Evolutionary conservation across 768 basidiomycete species (phyloP).

Genomic region (Psilocybe tampanensis): DNA sequence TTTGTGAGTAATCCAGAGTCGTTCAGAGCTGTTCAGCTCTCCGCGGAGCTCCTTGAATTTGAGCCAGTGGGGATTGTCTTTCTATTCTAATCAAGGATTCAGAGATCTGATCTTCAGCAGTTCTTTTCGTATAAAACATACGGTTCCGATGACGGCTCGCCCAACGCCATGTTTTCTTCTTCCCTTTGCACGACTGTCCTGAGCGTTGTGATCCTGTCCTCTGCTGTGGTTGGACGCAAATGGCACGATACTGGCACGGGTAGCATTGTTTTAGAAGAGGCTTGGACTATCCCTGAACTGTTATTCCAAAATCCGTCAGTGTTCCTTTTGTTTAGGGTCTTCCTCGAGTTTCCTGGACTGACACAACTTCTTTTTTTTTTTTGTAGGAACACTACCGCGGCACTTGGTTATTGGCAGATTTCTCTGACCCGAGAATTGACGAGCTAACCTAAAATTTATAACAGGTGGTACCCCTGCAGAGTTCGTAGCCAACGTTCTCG

Average conservation of each 20-base stretch:
- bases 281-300: slow-evolving; percentile 39
- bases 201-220: not conserved
- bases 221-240: slow-evolving; percentile 6
- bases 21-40: too few species aligned
- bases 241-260: slow-evolving; percentile 37
- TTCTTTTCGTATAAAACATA: too few species aligned
- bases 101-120: too few species aligned
- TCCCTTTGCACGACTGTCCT: not conserved
- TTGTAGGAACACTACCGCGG: not conserved
- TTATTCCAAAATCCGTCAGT: slow-evolving; percentile 4
- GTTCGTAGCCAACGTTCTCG: slow-evolving; percentile 35
- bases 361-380: not conserved
- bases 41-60: too few species aligned
- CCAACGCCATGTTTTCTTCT: not conserved
- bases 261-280: slow-evolving; percentile 42
- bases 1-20: too few species aligned
- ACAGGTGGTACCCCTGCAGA: slow-evolving; percentile 33
- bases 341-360: not conserved
- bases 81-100: too few species aligned
- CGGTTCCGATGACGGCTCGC: too few species aligned
- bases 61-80: too few species aligned
- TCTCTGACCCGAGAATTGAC: not conserved
- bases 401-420: not conserved
- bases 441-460: not conserved
- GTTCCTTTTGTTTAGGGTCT: not conserved